A percentile compares a stretch with the other conserved stretches of the same genome.
Evolutionary conservation across 140 eudicot species (phyloP).

Genomic region (Ambrosia hybrid): DNA sequence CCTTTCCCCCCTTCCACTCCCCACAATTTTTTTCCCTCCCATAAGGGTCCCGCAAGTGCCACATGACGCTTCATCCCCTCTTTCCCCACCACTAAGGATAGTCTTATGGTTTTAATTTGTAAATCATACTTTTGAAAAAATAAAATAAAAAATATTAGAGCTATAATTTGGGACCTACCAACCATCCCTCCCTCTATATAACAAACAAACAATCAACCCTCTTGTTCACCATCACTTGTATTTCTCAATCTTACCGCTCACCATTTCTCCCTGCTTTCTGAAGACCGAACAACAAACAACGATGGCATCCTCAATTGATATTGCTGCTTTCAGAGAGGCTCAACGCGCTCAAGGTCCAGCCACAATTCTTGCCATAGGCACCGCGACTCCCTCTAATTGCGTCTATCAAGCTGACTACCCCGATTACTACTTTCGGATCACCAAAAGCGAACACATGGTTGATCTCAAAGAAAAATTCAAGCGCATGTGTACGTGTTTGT

Average conservation of each 20-base stretch:
- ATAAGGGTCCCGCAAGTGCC: too few species aligned
- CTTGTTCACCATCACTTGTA: conserved; percentile 9
- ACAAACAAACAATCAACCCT: neutral
- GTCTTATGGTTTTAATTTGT: too few species aligned
- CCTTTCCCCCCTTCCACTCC: too few species aligned
- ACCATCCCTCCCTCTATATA: conserved; percentile 20
- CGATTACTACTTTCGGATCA: conserved; percentile 45
- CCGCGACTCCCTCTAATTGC: conserved; percentile 46
- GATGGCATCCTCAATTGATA: conserved; percentile 36
- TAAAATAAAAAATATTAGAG: neutral
- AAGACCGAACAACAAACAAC: neutral
- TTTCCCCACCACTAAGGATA: too few species aligned
- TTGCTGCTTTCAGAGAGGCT: conserved; percentile 35
- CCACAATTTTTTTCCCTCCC: too few species aligned
- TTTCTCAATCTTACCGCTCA: neutral
- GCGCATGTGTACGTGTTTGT: conserved; percentile 46
- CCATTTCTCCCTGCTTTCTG: neutral
- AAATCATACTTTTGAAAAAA: too few species aligned
- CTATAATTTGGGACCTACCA: conserved; percentile 4
- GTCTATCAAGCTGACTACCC: conserved; percentile 49
- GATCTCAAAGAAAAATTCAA: conserved; percentile 44
- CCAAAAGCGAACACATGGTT: conserved; percentile 49
- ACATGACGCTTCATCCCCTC: too few species aligned
- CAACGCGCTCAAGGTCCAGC: conserved; percentile 44
- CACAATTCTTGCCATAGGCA: conserved; percentile 49